Conservation (phyloP, 2,329 filamentous ascomycete species). For the Hypoxylon sp. region DNA sequence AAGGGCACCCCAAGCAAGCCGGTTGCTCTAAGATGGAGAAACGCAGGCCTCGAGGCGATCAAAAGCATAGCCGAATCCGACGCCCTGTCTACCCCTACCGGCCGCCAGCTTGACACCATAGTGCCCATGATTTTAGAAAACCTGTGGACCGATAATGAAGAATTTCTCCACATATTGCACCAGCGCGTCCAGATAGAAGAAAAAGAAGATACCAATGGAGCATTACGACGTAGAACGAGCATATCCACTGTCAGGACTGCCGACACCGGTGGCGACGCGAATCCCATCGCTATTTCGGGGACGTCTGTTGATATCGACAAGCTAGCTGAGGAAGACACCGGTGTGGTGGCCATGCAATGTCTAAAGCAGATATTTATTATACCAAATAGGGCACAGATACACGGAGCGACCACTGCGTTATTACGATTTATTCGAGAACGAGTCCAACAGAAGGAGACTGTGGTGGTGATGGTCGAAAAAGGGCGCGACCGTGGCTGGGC, state of each 20-base stretch:
- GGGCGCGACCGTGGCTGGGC: constrained; percentile 76
- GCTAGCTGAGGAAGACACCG: constrained; percentile 88
- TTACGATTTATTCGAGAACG: constrained; percentile 78
- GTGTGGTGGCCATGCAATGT: constrained; percentile 84
- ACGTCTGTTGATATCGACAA: constrained; percentile 90
- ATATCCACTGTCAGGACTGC: constrained; percentile 80
- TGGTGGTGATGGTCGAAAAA: constrained; percentile 66
- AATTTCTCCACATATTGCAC: constrained; percentile 75
- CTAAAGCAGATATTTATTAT: constrained; percentile 86
- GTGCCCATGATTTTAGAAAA: constrained; percentile 90
- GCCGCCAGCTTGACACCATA: constrained; percentile 80
- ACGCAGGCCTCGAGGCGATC: constrained; percentile 79
- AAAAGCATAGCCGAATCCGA: constrained; percentile 85
- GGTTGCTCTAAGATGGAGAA: constrained; percentile 82
- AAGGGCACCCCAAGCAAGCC: constrained; percentile 74
- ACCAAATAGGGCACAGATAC: constrained; percentile 84
- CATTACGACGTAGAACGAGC: constrained; percentile 77
- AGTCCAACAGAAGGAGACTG: constrained; percentile 62
- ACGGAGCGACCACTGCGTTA: constrained; percentile 78
- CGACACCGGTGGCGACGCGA: constrained; percentile 72
- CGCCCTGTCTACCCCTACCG: constrained; percentile 78
- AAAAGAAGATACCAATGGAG: constrained; percentile 73
- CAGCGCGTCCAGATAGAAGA: constrained; percentile 76
- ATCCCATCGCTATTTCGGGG: constrained; percentile 78
- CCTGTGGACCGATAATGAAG: constrained; percentile 79